Percentiles rank a stretch among this genome's conserved stretches.
phyloP scores from a whole-genome alignment of 305 asterid species.

The Coffea humblotiana region DNA sequence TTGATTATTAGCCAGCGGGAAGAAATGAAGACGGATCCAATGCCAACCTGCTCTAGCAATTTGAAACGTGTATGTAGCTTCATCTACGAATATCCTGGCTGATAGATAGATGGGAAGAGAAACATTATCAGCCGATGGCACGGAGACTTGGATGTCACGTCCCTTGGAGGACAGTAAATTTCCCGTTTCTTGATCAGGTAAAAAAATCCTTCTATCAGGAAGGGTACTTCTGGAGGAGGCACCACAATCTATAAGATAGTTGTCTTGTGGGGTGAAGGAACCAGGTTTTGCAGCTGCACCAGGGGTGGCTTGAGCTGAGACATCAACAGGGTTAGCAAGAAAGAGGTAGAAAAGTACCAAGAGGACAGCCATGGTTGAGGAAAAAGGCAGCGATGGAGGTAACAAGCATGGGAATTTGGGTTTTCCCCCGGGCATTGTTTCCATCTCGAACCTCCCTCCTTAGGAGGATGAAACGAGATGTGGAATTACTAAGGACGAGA shows the following conservation, averaged over 20 bases:
- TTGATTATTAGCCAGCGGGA: conserved; percentile 42
- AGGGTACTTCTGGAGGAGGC: conserved; percentile 27
- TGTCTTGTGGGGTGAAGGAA: conserved; percentile 34
- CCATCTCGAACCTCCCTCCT: conserved; percentile 62
- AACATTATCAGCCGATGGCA: conserved; percentile 27
- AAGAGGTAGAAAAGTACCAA: conserved; percentile 44
- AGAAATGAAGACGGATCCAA: conserved; percentile 84
- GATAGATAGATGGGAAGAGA: conserved; percentile 55
- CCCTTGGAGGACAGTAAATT: conserved; percentile 21
- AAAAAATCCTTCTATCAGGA: conserved; percentile 26
- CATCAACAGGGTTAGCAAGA: conserved; percentile 13
- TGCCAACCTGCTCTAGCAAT: conserved; percentile 80
- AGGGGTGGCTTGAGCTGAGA: conserved; percentile 12
- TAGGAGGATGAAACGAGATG: conserved; percentile 29
- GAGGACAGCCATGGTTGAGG: conserved; percentile 39
- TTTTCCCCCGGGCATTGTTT: conserved; percentile 40
- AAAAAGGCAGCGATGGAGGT: conserved; percentile 15
- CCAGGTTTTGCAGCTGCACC: conserved; percentile 17
- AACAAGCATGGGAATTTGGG: neutral
- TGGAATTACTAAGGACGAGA: conserved; percentile 3
- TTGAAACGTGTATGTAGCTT: conserved; percentile 72
- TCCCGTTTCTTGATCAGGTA: conserved; percentile 24
- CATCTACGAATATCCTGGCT: conserved; percentile 54
- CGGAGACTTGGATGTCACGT: conserved; percentile 28
- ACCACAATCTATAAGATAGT: conserved; percentile 37